Evolutionary conservation across 306 rosid genomes (phyloP).

Genomic region (Aeschynomene evenia): DNA sequence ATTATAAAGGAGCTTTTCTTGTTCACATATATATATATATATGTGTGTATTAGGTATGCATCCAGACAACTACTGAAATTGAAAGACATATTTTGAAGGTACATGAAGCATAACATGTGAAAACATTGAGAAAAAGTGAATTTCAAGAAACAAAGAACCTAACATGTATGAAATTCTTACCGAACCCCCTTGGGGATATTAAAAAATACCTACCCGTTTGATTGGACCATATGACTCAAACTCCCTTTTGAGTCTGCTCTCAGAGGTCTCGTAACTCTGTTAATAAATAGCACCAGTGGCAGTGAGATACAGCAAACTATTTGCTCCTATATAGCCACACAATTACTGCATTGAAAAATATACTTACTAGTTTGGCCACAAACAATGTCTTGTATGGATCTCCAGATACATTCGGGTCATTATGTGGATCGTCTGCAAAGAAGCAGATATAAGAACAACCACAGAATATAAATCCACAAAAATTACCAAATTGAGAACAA

Average conservation of each 20-base stretch:
- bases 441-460: constrained; percentile 25
- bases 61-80: neutral
- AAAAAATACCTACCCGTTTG: constrained; percentile 97
- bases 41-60: neutral
- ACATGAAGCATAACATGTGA: neutral
- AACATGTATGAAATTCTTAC: constrained; percentile 72
- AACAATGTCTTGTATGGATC: constrained; percentile 98
- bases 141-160: constrained; percentile 1
- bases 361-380: constrained; percentile 89
- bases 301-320: constrained; percentile 18
- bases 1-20: neutral
- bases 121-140: constrained; percentile 1
- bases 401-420: constrained; percentile 78
- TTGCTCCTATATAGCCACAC: neutral
- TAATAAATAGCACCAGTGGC: constrained; percentile 9
- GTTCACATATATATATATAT: neutral
- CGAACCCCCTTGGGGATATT: constrained; percentile 70
- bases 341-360: neutral
- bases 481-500: neutral
- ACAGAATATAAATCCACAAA: constrained; percentile 14
- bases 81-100: neutral
- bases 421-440: constrained; percentile 77
- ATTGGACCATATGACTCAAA: constrained; percentile 96
- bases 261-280: constrained; percentile 94
- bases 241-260: constrained; percentile 99